phyloP scores from a whole-genome alignment of 768 basidiomycete genomes.

The Rossbeevera mucosa region DNA sequence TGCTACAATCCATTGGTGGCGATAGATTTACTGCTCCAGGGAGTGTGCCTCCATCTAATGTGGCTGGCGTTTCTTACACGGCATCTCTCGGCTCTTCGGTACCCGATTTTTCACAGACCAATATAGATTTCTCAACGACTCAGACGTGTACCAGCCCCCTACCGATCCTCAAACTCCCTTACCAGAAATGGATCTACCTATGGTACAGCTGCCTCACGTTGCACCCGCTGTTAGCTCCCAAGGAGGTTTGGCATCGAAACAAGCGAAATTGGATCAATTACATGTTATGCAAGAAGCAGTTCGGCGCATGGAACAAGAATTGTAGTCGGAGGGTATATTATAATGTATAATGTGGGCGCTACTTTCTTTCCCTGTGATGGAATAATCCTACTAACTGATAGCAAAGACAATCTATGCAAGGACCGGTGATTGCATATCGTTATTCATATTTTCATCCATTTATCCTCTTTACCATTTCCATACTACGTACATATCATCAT shows the following conservation, averaged over 20 bases:
- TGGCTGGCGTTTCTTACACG: not conserved
- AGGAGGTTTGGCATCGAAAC: slow-evolving; percentile 5
- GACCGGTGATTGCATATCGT: slow-evolving; percentile 4
- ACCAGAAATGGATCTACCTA: slow-evolving; percentile 25
- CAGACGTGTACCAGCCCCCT: not conserved
- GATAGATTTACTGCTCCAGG: not conserved
- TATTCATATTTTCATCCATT: slow-evolving; percentile 14
- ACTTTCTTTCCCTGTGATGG: no score
- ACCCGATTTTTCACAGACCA: slow-evolving; percentile 1
- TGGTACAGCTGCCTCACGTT: slow-evolving; percentile 18
- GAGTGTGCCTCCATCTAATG: not conserved
- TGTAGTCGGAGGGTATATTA: slow-evolving; percentile 22
- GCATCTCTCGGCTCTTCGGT: not conserved
- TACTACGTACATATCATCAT: not conserved
- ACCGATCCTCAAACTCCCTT: slow-evolving; percentile 2
- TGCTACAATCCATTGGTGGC: slow-evolving; percentile 5
- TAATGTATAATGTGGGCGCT: slow-evolving; percentile 6
- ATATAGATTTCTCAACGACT: slow-evolving; percentile 9
- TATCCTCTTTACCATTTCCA: not conserved
- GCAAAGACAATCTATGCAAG: slow-evolving; percentile 6
- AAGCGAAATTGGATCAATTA: slow-evolving; percentile 17
- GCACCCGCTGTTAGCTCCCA: not conserved
- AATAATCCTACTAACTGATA: not conserved
- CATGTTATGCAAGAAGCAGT: slow-evolving; percentile 33
- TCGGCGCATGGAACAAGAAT: slow-evolving; percentile 32